A percentile compares a stretch with the other conserved stretches of the same genome.
Evolutionary conservation across 192 early-diverging fungal genomes (phyloP).

Genomic region (Martensiomyces pterosporus): DNA sequence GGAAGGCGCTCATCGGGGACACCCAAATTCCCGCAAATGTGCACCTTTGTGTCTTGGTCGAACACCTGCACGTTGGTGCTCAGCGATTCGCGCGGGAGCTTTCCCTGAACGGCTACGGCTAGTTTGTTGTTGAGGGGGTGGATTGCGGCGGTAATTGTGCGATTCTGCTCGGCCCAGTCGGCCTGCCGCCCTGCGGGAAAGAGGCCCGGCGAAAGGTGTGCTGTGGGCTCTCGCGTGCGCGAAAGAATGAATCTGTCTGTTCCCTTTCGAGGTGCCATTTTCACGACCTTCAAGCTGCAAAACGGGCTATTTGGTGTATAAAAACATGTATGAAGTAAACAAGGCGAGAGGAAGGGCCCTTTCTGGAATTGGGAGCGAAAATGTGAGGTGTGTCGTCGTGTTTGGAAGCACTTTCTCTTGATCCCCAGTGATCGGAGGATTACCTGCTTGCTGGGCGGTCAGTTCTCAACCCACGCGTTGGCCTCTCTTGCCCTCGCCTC

Average conservation of each 20-base stretch:
- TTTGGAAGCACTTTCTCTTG: no score
- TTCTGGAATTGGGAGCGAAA: no score
- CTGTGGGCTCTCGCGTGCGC: conserved; percentile 18
- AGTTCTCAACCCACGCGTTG: conserved; percentile 61
- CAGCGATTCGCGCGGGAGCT: conserved; percentile 17
- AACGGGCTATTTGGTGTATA: background rate
- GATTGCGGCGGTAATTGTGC: conserved; percentile 24
- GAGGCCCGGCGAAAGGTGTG: conserved; percentile 17
- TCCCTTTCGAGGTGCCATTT: conserved; percentile 17
- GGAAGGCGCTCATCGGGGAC: conserved; percentile 25
- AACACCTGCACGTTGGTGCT: background rate
- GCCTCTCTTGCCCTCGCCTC: conserved; percentile 60
- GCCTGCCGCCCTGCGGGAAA: conserved; percentile 23
- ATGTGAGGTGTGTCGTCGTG: no score
- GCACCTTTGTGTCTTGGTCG: conserved; percentile 29
- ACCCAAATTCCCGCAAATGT: conserved; percentile 11
- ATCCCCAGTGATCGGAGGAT: no score
- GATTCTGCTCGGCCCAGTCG: conserved; percentile 32
- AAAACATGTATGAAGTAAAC: background rate
- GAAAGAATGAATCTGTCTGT: conserved; percentile 25
- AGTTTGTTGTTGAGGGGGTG: conserved; percentile 22
- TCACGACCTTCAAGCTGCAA: background rate
- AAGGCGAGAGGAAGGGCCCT: background rate
- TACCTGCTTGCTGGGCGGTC: no score
- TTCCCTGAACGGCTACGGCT: conserved; percentile 27